Percentiles rank a stretch among this genome's conserved stretches.
phyloP scores from a whole-genome alignment of 805 yeast genomes.

The Ogataea kodamae region DNA sequence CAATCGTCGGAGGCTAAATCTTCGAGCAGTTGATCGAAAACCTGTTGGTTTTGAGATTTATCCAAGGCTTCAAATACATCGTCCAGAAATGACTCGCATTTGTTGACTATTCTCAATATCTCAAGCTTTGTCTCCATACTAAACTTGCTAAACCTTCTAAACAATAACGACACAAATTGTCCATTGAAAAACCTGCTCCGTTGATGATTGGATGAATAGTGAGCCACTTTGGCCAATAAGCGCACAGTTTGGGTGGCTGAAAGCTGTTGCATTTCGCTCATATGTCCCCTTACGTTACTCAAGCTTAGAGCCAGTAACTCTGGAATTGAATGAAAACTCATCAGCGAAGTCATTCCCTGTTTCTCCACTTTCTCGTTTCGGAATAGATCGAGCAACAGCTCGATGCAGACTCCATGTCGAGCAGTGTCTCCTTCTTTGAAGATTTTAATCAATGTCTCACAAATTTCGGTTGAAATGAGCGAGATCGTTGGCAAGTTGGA shows the following conservation, averaged over 20 bases:
- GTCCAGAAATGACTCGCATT: slow-evolving; percentile 8
- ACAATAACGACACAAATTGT: slow-evolving; percentile 16
- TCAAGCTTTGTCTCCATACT: slow-evolving; percentile 17
- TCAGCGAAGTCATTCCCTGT: slow-evolving; percentile 9
- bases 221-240: slow-evolving; percentile 14
- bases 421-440: slow-evolving; percentile 12
- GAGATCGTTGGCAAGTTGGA: slow-evolving; percentile 12
- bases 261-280: slow-evolving; percentile 13
- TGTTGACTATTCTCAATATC: slow-evolving; percentile 14
- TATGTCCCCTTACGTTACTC: slow-evolving; percentile 16
- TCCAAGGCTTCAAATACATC: slow-evolving; percentile 10
- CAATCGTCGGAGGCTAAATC: slow-evolving; percentile 15
- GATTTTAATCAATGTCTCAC: slow-evolving; percentile 8
- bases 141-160: slow-evolving; percentile 14
- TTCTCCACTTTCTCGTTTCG: slow-evolving; percentile 15
- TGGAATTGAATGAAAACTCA: slow-evolving; percentile 9
- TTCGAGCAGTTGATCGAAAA: slow-evolving; percentile 19
- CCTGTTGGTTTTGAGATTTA: slow-evolving; percentile 14
- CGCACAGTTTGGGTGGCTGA: slow-evolving; percentile 8
- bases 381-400: slow-evolving; percentile 14
- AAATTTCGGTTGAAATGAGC: slow-evolving; percentile 8
- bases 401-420: slow-evolving; percentile 9
- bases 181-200: slow-evolving; percentile 12
- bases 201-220: slow-evolving; percentile 10
- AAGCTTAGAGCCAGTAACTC: slow-evolving; percentile 8